phyloP scores from a whole-genome alignment of 495 filamentous ascomycete genomes.

The Terfezia boudieri region DNA sequence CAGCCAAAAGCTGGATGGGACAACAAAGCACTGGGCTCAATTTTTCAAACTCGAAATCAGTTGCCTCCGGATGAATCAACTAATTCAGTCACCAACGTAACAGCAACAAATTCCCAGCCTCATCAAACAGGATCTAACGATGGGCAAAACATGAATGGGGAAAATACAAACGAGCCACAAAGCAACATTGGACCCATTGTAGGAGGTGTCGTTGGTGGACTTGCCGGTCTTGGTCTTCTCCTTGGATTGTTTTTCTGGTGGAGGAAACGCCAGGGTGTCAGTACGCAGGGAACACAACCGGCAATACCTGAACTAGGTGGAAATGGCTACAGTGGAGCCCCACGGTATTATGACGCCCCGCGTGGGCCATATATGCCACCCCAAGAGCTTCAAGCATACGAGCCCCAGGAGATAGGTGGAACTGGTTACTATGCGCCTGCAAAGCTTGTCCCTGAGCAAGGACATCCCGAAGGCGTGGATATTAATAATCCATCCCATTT shows the following conservation, averaged over 20 bases:
- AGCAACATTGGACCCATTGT: not conserved
- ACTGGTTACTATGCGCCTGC: too few species aligned
- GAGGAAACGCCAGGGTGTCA: not conserved
- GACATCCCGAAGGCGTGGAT: too few species aligned
- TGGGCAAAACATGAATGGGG: not conserved
- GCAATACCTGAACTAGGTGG: not conserved
- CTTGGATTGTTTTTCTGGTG: not conserved
- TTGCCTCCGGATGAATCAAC: not conserved
- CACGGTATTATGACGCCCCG: too few species aligned
- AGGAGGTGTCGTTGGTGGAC: not conserved
- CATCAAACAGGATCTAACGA: not conserved
- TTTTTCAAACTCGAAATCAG: not conserved
- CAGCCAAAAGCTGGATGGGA: not conserved
- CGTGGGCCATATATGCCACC: too few species aligned
- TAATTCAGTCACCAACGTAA: not conserved
- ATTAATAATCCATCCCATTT: too few species aligned
- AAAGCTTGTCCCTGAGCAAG: too few species aligned
- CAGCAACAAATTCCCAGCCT: not conserved
- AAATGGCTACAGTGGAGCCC: not conserved
- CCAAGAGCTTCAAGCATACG: too few species aligned
- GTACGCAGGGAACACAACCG: not conserved
- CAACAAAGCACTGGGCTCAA: not conserved
- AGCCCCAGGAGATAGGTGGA: too few species aligned
- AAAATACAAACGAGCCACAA: not conserved
- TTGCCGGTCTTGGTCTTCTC: not conserved